Evolutionary conservation across 805 yeast genomes (phyloP).

Genomic region (Candida boleticola): DNA sequence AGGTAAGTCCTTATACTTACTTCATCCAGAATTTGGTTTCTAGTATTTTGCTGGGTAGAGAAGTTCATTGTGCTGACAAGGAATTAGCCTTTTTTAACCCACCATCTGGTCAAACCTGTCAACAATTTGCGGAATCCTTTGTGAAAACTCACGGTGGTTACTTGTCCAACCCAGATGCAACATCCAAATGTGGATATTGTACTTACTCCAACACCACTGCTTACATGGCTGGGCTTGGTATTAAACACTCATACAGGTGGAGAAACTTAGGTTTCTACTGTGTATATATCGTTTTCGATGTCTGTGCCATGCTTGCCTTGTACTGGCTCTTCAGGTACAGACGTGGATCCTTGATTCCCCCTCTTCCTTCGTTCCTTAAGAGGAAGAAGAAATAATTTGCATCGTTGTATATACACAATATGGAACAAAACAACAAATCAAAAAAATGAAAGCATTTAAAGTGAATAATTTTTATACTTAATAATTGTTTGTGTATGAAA

Average conservation of each 20-base stretch:
- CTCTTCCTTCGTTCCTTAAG: conserved; percentile 1
- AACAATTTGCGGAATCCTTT: conserved; percentile 47
- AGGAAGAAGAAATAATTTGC: conserved; percentile 3
- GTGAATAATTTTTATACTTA: no score
- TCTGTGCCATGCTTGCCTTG: conserved; percentile 37
- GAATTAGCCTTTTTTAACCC: conserved; percentile 31
- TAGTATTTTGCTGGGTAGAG: conserved; percentile 44
- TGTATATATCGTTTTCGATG: conserved; percentile 55
- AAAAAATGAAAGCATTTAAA: no score
- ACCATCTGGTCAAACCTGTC: conserved; percentile 65
- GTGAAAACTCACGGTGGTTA: conserved; percentile 52
- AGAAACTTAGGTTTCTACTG: conserved; percentile 64
- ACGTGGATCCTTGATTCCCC: conserved; percentile 8
- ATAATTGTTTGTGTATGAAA: no score
- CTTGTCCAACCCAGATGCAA: conserved; percentile 49
- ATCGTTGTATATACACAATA: no score
- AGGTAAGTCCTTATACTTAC: conserved; percentile 70
- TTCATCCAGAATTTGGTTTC: conserved; percentile 56
- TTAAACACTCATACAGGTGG: conserved; percentile 54
- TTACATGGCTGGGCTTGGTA: conserved; percentile 42
- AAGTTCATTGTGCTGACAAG: conserved; percentile 36
- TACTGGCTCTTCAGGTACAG: conserved; percentile 28
- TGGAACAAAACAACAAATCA: no score
- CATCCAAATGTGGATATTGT: conserved; percentile 51
- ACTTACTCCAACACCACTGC: conserved; percentile 44